Evolutionary conservation across 176 grass and related monocot species (phyloP).

Genomic region (barley (Hordeum vulgare)): DNA sequence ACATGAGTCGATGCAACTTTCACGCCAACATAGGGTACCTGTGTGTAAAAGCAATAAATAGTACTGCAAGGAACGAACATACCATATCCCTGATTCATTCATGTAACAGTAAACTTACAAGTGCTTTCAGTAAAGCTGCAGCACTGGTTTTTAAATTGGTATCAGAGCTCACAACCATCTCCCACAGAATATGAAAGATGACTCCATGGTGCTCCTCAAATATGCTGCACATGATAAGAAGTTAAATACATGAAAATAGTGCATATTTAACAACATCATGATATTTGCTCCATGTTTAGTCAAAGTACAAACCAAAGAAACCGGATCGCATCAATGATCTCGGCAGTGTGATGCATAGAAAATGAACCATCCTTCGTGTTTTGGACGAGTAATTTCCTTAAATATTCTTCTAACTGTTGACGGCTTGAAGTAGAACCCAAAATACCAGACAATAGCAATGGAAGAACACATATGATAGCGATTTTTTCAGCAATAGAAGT

Average conservation of each 20-base stretch:
- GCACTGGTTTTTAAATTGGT: slow-evolving; percentile 74
- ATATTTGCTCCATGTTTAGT: slow-evolving; percentile 4
- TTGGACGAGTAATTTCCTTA: slow-evolving; percentile 86
- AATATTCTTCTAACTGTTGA: slow-evolving; percentile 67
- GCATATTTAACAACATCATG: slow-evolving; percentile 6
- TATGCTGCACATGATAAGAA: slow-evolving; percentile 51
- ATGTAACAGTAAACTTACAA: slow-evolving; percentile 54
- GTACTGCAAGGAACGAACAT: slow-evolving; percentile 16
- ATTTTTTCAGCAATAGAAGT: slow-evolving; percentile 63
- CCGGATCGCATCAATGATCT: slow-evolving; percentile 76
- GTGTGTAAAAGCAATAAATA: slow-evolving; percentile 24
- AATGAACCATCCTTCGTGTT: slow-evolving; percentile 67
- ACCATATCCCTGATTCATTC: slow-evolving; percentile 8
- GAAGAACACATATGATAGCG: slow-evolving; percentile 72
- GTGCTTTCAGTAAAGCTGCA: slow-evolving; percentile 76
- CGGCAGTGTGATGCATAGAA: slow-evolving; percentile 58
- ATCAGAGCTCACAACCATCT: slow-evolving; percentile 93
- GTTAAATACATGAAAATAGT: slow-evolving; percentile 31
- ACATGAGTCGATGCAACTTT: slow-evolving; percentile 86
- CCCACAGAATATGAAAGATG: slow-evolving; percentile 89
- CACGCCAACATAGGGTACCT: slow-evolving; percentile 77
- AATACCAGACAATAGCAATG: slow-evolving; percentile 86
- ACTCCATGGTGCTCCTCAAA: slow-evolving; percentile 81
- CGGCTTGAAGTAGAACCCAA: slow-evolving; percentile 61
- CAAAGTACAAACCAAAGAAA: slow-evolving; percentile 79